phyloP scores from a whole-genome alignment of 352 stramenopile genomes.

The Peronosclerospora sorghi region DNA sequence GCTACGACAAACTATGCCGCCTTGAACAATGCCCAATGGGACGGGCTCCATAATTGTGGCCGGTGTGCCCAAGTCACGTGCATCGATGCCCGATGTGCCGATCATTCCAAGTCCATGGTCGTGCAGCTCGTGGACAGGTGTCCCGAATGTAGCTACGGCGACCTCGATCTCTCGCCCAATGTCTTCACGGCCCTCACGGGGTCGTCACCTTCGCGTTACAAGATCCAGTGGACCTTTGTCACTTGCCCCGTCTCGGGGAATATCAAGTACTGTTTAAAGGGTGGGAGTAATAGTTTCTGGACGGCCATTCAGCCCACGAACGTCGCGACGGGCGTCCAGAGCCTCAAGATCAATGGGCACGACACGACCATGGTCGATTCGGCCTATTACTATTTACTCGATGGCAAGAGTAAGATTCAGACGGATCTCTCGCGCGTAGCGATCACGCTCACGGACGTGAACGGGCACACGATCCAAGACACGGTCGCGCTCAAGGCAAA shows the following conservation, averaged over 20 bases:
- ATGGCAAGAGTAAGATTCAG: conserved; percentile 23
- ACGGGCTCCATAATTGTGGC: conserved; percentile 41
- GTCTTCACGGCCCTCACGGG: conserved; percentile 41
- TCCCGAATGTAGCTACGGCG: conserved; percentile 57
- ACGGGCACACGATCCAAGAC: conserved; percentile 43
- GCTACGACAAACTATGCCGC: conserved; percentile 50
- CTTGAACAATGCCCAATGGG: conserved; percentile 59
- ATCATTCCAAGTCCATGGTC: conserved; percentile 27
- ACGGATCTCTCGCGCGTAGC: conserved; percentile 23
- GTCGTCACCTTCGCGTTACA: conserved; percentile 23
- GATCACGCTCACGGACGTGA: conserved; percentile 44
- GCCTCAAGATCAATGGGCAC: conserved; percentile 38
- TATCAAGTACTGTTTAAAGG: conserved; percentile 45
- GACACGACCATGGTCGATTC: conserved; percentile 52
- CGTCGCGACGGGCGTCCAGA: conserved; percentile 22
- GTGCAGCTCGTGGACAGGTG: conserved; percentile 65
- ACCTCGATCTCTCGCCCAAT: conserved; percentile 37
- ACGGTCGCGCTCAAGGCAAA: conserved; percentile 41
- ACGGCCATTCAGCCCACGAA: conserved; percentile 37
- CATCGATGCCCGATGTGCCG: conserved; percentile 33
- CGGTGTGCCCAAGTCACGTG: conserved; percentile 59
- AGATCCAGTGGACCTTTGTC: conserved; percentile 42
- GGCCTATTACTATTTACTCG: conserved; percentile 54
- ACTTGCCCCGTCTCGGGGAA: conserved; percentile 36
- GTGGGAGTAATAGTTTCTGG: conserved; percentile 40